Evolutionary conservation across 495 filamentous ascomycete species (phyloP), one percentile per base, ranked within the genome.

Genomic region (Penicillium egyptiacum): DNA sequence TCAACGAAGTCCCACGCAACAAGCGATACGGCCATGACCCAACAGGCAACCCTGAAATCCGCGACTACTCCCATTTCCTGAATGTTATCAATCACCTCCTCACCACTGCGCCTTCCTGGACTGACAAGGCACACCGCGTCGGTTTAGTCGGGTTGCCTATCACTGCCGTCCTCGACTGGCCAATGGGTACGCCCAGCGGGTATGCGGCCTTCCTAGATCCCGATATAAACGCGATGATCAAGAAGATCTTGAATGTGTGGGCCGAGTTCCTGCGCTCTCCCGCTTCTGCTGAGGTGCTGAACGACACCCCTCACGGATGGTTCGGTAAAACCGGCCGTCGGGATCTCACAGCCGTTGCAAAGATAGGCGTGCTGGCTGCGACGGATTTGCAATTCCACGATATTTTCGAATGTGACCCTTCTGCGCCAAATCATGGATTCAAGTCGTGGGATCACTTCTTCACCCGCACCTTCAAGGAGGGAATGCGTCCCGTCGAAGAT

Each of bases 381-480:
- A 46, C 45, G 6, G 49, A 53, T 28, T 51, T 69, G n/a, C 31
- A 64, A 20, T 89, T 87, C 82, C 84, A 88, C 41, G 75, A 86
- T 23, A 87, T 69, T 55, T 71, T 62, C 50, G 51, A 64, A 14
- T 67, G 60, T 52, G 64, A 72, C 30, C 61, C 70, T 0, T 53
- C 56, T 0, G 59, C 57, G 8, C 51, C 59, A 0, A 59, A 86
- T 58, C 73, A 81, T 65, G 88, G 88, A 20, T 78, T 77, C 68
- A 79, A 74, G 40, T 89, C 86, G 1, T 91, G 88, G 88, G 87
- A 92, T 57, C 76, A 86, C 54, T 92, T 90, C 73, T 92, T 92
- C 72, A 88, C 85, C 0, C 82, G 88, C 16, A 42, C 75, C 2
- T 80, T 89, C 50, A 73, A 73, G 1, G 68, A 76, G 0, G 70